Conservation (phyloP, 1,284 basidiomycete species). For the Ceratorhiza oryzae-sativae region DNA sequence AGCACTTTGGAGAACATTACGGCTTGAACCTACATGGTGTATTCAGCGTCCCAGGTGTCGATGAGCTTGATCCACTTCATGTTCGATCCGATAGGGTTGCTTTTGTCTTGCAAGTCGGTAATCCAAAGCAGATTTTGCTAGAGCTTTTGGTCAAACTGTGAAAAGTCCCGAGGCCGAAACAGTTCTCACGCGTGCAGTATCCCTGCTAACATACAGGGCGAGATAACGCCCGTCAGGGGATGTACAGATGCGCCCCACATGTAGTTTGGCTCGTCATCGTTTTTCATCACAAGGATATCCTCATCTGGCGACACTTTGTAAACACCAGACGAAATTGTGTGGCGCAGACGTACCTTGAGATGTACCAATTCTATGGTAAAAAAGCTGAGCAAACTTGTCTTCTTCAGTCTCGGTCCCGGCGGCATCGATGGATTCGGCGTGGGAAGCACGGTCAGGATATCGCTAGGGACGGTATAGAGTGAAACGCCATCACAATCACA, state of each 20-base stretch:
- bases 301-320: constrained; percentile 56
- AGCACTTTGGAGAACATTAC: too few relatives aligned
- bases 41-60: constrained; percentile 55
- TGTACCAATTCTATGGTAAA: constrained; percentile 76
- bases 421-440: constrained; percentile 57
- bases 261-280: constrained; percentile 69
- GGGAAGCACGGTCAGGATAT: constrained; percentile 62
- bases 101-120: constrained; percentile 61
- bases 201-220: constrained; percentile 62
- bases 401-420: constrained; percentile 69
- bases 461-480: constrained; percentile 53
- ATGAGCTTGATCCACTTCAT: constrained; percentile 75
- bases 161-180: neutral
- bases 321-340: neutral
- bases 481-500: constrained; percentile 39
- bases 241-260: constrained; percentile 67
- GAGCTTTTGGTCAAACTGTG: neutral
- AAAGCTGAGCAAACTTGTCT: constrained; percentile 75
- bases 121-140: constrained; percentile 81
- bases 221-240: constrained; percentile 72
- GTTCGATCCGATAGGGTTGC: constrained; percentile 63
- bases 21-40: neutral
- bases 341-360: constrained; percentile 62
- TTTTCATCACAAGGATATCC: constrained; percentile 71
- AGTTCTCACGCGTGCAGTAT: constrained; percentile 65